Percentiles rank a stretch among this genome's conserved stretches.
phyloP scores from a whole-genome alignment of 31 red algal genomes.

The Porphyra umbilicalis region DNA sequence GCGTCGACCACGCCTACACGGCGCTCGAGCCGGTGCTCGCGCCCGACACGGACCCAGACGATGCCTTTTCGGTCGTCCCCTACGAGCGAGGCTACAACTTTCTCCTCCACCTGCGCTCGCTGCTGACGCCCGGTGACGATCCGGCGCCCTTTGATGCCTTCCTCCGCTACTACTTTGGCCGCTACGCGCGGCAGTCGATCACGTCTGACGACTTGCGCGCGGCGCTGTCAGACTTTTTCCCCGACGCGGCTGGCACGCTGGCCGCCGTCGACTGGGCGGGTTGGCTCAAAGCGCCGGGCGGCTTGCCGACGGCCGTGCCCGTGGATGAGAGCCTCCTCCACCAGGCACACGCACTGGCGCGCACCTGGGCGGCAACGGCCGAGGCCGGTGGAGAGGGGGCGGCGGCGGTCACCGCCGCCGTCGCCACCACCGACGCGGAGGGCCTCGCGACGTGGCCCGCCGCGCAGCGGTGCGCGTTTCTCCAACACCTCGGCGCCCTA shows the following conservation, averaged over 20 bases:
- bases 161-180: slow-evolving; percentile 7
- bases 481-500: background rate
- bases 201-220: slow-evolving; percentile 6
- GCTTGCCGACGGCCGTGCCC: background rate
- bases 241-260: background rate
- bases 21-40: slow-evolving; percentile 52
- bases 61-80: slow-evolving; percentile 66
- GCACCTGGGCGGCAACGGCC: background rate
- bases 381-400: background rate
- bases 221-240: slow-evolving; percentile 5
- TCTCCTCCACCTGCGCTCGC: slow-evolving; percentile 35
- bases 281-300: background rate
- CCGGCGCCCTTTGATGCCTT: slow-evolving; percentile 6
- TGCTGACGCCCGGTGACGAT: slow-evolving; percentile 1
- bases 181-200: slow-evolving; percentile 3
- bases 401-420: background rate
- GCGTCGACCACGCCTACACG: slow-evolving; percentile 56
- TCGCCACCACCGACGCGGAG: background rate
- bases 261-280: background rate
- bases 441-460: background rate
- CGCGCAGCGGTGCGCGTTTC: background rate
- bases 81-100: slow-evolving; percentile 84
- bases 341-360: background rate
- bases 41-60: slow-evolving; percentile 71
- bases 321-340: background rate